Evolutionary conservation across 441 rosid species (phyloP), one percentile per base, ranked within the genome.

Genomic region (Brassica hybrid): DNA sequence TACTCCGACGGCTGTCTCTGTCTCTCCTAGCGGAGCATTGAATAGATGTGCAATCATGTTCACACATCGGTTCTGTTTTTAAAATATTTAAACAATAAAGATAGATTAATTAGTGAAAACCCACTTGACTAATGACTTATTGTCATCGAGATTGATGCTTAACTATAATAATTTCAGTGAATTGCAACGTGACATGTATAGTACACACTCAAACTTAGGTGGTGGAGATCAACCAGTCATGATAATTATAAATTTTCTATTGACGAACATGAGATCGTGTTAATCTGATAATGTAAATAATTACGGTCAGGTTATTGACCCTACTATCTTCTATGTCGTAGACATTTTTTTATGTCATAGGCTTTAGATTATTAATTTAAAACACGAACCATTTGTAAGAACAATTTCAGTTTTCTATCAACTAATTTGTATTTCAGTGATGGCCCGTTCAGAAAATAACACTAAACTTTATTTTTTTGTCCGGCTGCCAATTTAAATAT

Each of bases 61-160:
- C 73, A 84, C 86, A 41, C 86, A 77, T 13, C 86, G 86, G 56
- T 83, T 83, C 86, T 83, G 79, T 69, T 59, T 43, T 70, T 9
- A 19, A 0, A 32, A 16, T 50, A 59, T 13, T 23, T 13, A 65
- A 14, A 41, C 7, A 17, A 16, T 16, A 54, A 54, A 58, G 34
- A 77, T 48, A 12, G 10, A 36, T 72, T 67, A 65, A 3, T 57
- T 18, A 57, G 61, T 57, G 13, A 57, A 18, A n/a, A 71, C 2
- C 62, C 41, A 57, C 30, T 65, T 71, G 76, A 4, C 16, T 63
- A 50, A 76, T 70, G 66, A 70, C 48, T 27, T 41, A 54, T 69
- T 27, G 54, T 38, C 66, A 41, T 71, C 21, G 72, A 43, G 67
- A 71, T 65, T 56, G 80, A 56, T 57, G 76, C 41, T 30, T 12